Evolutionary conservation across 768 basidiomycete species (phyloP).

Genomic region (Leucosporidium yakuticum): DNA sequence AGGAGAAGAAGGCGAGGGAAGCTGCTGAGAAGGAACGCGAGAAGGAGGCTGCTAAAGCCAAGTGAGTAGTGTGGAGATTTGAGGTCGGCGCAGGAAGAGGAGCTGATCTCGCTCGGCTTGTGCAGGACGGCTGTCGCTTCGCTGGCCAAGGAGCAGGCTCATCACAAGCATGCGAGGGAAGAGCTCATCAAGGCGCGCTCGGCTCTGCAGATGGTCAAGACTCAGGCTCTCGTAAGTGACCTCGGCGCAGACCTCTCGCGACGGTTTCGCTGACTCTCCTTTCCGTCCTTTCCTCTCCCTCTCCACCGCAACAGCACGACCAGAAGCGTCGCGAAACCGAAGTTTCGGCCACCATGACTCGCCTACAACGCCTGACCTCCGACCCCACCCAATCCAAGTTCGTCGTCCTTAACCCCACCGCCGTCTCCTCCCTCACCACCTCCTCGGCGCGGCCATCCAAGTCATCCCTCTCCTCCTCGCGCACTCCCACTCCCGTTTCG

Average conservation of each 20-base stretch:
- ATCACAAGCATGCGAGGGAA: constrained; percentile 7
- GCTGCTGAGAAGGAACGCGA: constrained; percentile 6
- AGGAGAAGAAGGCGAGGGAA: constrained; percentile 5
- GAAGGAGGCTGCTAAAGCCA: constrained; percentile 9
- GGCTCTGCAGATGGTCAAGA: constrained; percentile 24
- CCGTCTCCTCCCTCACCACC: not conserved
- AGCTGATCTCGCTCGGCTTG: not conserved
- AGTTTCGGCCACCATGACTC: constrained; percentile 2
- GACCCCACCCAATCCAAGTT: constrained; percentile 15
- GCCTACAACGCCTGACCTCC: constrained; percentile 21
- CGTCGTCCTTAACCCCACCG: constrained; percentile 16
- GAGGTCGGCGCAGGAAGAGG: not conserved
- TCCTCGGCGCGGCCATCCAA: not conserved
- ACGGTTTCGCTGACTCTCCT: not conserved
- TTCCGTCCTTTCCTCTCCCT: not conserved
- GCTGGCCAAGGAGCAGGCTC: constrained; percentile 19
- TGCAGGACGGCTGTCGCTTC: constrained; percentile 8
- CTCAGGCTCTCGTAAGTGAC: constrained; percentile 13
- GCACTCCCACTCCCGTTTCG: not conserved
- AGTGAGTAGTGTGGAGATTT: not conserved
- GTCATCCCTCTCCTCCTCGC: not conserved
- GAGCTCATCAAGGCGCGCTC: constrained; percentile 19
- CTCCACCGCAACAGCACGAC: constrained; percentile 6
- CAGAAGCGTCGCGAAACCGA: constrained; percentile 25
- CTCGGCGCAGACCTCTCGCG: too few relatives aligned